These are phyloP conservation scores for Xylaria venustula DNA, from an alignment of 495 filamentous ascomycete species.

Conservation along the genomic window DNA sequence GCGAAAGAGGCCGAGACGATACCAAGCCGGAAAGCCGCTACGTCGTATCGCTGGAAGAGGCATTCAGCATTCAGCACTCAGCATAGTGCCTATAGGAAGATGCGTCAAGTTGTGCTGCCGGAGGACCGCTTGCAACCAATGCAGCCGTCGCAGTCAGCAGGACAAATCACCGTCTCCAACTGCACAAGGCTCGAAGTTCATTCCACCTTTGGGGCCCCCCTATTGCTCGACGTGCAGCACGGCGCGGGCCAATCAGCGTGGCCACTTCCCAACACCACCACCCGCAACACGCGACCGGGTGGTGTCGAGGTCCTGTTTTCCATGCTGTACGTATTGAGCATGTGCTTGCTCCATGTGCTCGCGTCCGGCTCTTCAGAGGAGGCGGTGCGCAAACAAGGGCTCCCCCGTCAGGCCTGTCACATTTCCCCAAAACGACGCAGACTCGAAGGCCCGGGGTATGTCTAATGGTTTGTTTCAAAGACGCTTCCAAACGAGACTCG, in stretches of 20 bases:
- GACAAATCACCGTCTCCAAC: constrained; percentile 34
- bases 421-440: background rate
- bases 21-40: constrained; percentile 15
- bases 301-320: constrained; percentile 8
- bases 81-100: background rate
- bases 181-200: constrained; percentile 27
- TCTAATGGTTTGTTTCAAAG: constrained; percentile 6
- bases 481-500: constrained; percentile 7
- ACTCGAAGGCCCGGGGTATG: background rate
- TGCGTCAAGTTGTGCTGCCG: constrained; percentile 22
- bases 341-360: constrained; percentile 6
- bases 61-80: too few relatives aligned
- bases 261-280: constrained; percentile 19
- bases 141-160: constrained; percentile 27
- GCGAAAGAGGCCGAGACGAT: constrained; percentile 9
- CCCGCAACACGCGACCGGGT: constrained; percentile 15
- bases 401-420: background rate
- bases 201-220: constrained; percentile 23
- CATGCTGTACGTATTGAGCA: background rate
- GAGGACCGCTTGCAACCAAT: constrained; percentile 24
- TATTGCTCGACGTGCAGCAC: constrained; percentile 25
- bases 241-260: constrained; percentile 25
- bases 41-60: constrained; percentile 23
- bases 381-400: background rate
- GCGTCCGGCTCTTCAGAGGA: constrained; percentile 2